Evolutionary conservation across 805 yeast genomes (phyloP), one percentile per base, ranked within the genome.

Genomic region (Teunomyces tritomae): DNA sequence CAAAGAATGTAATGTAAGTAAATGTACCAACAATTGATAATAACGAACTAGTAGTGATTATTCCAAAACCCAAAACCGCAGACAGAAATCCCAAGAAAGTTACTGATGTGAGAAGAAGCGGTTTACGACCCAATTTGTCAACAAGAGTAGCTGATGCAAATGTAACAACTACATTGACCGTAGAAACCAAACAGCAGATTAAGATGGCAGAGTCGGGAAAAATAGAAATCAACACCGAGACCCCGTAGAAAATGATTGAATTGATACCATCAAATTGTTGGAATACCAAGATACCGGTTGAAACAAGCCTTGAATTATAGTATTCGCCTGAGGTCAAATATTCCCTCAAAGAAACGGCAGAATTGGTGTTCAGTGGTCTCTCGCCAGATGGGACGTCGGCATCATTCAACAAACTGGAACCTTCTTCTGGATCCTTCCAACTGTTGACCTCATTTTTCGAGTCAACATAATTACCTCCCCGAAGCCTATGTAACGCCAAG

Each of bases 261-360:
- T 94, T 94, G 62, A 94, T 88, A 29, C 99, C 99, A 57, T 89
- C 83, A 49, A 92, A 80, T 64, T 94, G 99, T 69, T 94, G 99
- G 13, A 91, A 85, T 16, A 84, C 70, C 74, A 91, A 79, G 13
- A 89, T 76, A 2, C 85, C 80, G 0, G 90, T 80, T 8, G 90
- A 87, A 0, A 84, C 85, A 14, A 78, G 57, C 42, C 84, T 73
- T 4, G 94, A 83, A 45, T 78, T 79, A 29, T 68, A 63, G 65
- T 79, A 89, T 39, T 65, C 73, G 0, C 79, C 67, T 13, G 74
- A 67, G 0, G 73, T 71, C 39, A 86, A 53, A 61, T 88, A 90
- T 8, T 59, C 60, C 27, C 50, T 56, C 34, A 73, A 56, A 10
- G 66, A 50, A 5, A 71, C 64, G 0, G 62, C 45, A 1, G 54